phyloP scores from a whole-genome alignment of 495 filamentous ascomycete genomes.

The Aspergillus haitiensis region DNA sequence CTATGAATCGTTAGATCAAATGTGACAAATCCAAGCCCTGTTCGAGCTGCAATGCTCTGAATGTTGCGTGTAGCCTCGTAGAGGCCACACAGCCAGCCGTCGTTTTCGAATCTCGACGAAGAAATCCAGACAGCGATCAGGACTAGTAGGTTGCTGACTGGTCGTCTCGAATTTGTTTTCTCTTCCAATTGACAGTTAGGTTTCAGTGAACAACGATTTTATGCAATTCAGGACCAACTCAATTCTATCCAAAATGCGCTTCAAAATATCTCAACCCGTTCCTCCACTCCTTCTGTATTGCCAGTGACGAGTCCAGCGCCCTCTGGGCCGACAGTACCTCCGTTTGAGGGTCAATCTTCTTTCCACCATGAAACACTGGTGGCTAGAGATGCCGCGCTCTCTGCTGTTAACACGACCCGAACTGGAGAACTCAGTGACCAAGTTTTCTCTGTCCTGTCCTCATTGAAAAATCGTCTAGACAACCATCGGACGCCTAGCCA shows the following conservation, averaged over 20 bases:
- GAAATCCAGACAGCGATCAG: slow-evolving; percentile 6
- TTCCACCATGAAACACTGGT: slow-evolving; percentile 31
- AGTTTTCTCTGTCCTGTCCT: slow-evolving; percentile 27
- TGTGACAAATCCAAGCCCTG: slow-evolving; percentile 30
- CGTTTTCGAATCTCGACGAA: slow-evolving; percentile 5
- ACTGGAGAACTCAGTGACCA: slow-evolving; percentile 17
- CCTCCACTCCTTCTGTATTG: slow-evolving; percentile 7
- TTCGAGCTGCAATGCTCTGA: slow-evolving; percentile 27
- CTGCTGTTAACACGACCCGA: slow-evolving; percentile 19
- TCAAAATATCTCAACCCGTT: slow-evolving; percentile 16
- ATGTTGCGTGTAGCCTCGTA: slow-evolving; percentile 22
- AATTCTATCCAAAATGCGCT: slow-evolving; percentile 23
- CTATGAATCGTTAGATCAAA: slow-evolving; percentile 20
- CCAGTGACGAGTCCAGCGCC: slow-evolving; percentile 12
- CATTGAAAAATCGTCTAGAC: slow-evolving; percentile 24
- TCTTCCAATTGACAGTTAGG: not conserved
- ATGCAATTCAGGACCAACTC: slow-evolving; percentile 28
- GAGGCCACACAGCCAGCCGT: slow-evolving; percentile 1
- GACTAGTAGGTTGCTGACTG: slow-evolving; percentile 17
- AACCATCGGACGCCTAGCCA: slow-evolving; percentile 12
- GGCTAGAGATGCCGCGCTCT: slow-evolving; percentile 30
- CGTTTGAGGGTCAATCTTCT: slow-evolving; percentile 32
- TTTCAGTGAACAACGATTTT: slow-evolving; percentile 24
- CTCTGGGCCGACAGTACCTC: slow-evolving; percentile 19
- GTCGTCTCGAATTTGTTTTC: not conserved